Evolutionary conservation across 129 eudicot species (phyloP).

Genomic region (Chrysanthemum makinoi): DNA sequence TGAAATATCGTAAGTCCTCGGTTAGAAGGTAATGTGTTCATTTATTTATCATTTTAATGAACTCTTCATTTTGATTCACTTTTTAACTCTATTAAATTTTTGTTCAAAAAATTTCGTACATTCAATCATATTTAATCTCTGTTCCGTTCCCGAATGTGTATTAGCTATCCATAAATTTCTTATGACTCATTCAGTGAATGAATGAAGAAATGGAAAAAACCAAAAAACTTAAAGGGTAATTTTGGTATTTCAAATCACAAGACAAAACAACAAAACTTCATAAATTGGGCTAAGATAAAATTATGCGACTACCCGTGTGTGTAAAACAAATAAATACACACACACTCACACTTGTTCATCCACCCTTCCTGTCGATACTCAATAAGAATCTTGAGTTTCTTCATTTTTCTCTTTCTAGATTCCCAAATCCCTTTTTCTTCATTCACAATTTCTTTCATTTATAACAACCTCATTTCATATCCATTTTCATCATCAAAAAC

Average conservation of each 20-base stretch:
- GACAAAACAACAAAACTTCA: neutral
- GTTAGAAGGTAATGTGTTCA: too few species aligned
- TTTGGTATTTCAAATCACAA: neutral
- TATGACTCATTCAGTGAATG: too few species aligned
- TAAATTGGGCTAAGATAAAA: neutral
- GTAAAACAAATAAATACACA: constrained; percentile 4
- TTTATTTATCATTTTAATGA: too few species aligned
- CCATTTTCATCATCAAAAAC: constrained; percentile 23
- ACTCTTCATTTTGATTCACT: too few species aligned
- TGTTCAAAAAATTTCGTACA: too few species aligned
- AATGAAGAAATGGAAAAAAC: too few species aligned
- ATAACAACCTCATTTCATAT: constrained; percentile 12
- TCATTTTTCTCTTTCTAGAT: constrained; percentile 20
- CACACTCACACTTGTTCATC: neutral
- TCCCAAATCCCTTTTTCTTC: constrained; percentile 15
- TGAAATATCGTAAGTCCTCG: too few species aligned
- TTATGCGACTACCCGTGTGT: constrained; percentile 28
- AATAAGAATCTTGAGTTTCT: constrained; percentile 22
- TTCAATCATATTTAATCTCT: too few species aligned
- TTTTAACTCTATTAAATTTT: too few species aligned
- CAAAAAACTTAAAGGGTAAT: neutral
- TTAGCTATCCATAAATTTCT: too few species aligned
- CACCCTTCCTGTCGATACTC: neutral
- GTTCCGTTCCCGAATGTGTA: too few species aligned
- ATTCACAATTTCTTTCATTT: neutral